Base-by-base conservation (phyloP, 352 stramenopile species). In the Phytophthora citrophthora region DNA sequence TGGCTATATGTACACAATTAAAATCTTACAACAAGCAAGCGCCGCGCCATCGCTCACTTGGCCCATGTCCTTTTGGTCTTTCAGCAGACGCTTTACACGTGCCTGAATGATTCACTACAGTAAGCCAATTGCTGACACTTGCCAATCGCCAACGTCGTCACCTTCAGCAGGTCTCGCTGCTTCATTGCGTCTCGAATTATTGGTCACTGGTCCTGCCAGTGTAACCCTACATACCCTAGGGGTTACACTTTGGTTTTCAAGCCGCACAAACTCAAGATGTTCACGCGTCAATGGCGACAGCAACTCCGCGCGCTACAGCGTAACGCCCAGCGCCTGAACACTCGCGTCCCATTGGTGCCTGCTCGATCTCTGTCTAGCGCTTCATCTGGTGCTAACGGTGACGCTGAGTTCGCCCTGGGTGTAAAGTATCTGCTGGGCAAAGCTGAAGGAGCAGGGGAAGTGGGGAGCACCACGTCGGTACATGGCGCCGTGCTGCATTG, bases 21-120 rank as follows among this genome's bases (percentile, higher is more conserved):
- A 53, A 23, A 18, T 55, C 67, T 44, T 46, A 90, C 81, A 71
- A 53, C 70, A 88, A 39, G 68, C 70, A 15, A 81, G 41, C 44
- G 84, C 64, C 5, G 81, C 79, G 13, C 68, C 61, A 13, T 92
- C 81, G 38, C 59, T 70, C 51, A 92, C 70, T 76, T 89, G 79
- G 2, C 83, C 83, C 79, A 90, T 90, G 68, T 90, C 83, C 54
- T 88, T 81, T 46, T 89, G 77, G 23, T 84, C 77, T 36, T 74
- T 77, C 38, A 92, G 72, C 34, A 92, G 49, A 26, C 76, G 76
- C 81, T 90, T 90, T 45, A 92, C 79, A 38, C 82, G 81, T 4
- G 81, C 73, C 79, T 88, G 23, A 13, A 2, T 36, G 2, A 50
- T 2, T 27, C 24, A 39, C 47, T 52, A 43, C 13, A 2, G 18